phyloP scores from a whole-genome alignment of 2,329 filamentous ascomycete genomes.

The Beauveria asiatica region DNA sequence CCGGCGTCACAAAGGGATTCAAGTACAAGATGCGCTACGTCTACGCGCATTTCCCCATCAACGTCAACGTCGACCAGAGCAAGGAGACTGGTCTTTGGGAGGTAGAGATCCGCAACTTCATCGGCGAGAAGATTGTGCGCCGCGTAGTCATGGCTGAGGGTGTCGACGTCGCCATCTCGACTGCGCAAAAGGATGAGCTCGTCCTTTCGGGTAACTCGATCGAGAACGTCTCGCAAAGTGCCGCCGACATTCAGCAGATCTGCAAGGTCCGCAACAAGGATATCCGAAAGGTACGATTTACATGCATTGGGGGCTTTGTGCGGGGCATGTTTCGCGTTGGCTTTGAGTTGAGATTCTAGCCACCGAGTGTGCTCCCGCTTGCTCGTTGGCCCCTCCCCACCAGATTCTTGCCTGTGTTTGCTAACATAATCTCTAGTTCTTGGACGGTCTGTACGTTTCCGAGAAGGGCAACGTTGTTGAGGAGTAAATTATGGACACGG shows the following conservation, averaged over 20 bases:
- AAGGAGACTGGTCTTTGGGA: constrained; percentile 76
- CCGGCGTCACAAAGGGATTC: constrained; percentile 97
- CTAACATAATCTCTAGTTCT: constrained; percentile 56
- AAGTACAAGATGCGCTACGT: constrained; percentile 99
- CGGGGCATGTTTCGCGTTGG: background rate
- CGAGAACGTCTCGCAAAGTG: constrained; percentile 94
- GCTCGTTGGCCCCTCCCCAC: background rate
- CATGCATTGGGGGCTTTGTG: background rate
- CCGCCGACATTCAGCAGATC: constrained; percentile 98
- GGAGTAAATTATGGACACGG: constrained; percentile 42
- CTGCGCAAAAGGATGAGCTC: constrained; percentile 96
- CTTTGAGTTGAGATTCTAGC: background rate
- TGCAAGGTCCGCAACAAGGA: constrained; percentile 99
- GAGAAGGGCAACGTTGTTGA: constrained; percentile 94
- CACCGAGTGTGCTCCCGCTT: no score
- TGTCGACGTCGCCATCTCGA: constrained; percentile 83
- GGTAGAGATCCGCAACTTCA: constrained; percentile 99
- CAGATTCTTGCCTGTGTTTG: constrained; percentile 13
- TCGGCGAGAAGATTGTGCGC: constrained; percentile 99
- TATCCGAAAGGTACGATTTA: constrained; percentile 85
- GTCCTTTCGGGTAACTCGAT: constrained; percentile 88
- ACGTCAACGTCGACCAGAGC: constrained; percentile 99
- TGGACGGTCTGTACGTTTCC: constrained; percentile 99
- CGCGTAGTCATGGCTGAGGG: constrained; percentile 80
- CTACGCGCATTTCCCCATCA: constrained; percentile 99